Evolutionary conservation across 176 grass and related monocot species (phyloP), one percentile per base, ranked within the genome.

Genomic region (Dendrocalamus sinicus): DNA sequence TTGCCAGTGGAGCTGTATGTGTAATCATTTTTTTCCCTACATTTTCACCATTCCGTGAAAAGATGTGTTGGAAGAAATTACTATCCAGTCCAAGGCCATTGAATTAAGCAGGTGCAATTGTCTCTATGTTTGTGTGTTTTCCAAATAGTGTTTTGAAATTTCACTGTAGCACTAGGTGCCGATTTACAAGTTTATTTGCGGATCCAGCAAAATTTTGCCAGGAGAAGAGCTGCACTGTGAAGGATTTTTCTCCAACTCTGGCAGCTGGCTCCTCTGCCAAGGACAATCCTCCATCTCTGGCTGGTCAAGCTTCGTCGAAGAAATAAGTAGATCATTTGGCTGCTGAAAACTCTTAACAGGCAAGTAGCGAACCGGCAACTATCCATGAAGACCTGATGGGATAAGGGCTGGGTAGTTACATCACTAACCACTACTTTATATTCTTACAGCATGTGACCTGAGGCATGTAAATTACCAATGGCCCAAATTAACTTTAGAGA

Each of bases 51-150:
- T 62, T 68, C 19, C 47, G n/a, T 79, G 58, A 55, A 73, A 87
- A 94, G 54, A 92, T 23, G 19, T 48, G 62, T 85, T 89, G 79
- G 87, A 94, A 88, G 90, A 94, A 90, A 90, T 81, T 17, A 78
- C 72, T 83, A 88, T 94, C 77, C 81, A 73, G 72, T 73, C 86
- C 5, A 50, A 81, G 75, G 84, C 74, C 83, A 95, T 95, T 75
- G 75, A 19, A 37, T 85, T 68, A 44, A 90, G 90, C 85, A 95
- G 90, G 88, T 94, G 69, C 14, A 67, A 15, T 75, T 84, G 9
- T 71, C 68, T 83, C 12, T 47, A 39, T 41, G 8, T 70, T 68
- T 80, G 11, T 72, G 4, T 48, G 12, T 84, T 75, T 32, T 53
- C 55, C 17, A 45, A 84, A 12, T 54, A 73, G 4, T 76, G 12